phyloP scores from a whole-genome alignment of 495 filamentous ascomycete genomes.

The Talaromyces ruber region DNA sequence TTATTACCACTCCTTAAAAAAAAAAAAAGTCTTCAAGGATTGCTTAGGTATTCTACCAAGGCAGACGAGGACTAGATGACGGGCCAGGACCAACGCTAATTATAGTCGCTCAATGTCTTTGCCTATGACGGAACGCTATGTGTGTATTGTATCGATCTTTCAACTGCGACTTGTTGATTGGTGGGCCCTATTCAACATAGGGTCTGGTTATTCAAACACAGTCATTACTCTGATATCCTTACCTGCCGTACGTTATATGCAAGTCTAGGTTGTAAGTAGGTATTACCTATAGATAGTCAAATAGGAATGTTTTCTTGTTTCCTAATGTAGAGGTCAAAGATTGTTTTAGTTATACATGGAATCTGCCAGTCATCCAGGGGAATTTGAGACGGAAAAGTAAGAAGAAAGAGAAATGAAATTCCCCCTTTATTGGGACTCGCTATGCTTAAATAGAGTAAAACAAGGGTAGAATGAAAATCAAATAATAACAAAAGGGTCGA shows the following conservation, averaged over 20 bases:
- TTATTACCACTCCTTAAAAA: not conserved
- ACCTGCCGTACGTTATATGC: not conserved
- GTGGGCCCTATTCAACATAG: not conserved
- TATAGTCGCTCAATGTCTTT: not conserved
- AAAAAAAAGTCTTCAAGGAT: no score
- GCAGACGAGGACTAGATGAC: not conserved
- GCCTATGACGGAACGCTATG: not conserved
- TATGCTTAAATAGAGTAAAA: constrained; percentile 1
- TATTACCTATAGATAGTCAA: not conserved
- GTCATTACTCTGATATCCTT: not conserved
- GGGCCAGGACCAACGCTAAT: not conserved
- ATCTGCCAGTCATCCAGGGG: not conserved
- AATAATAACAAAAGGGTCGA: not conserved
- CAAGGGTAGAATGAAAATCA: not conserved
- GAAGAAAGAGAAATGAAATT: constrained; percentile 1
- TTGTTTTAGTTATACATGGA: not conserved
- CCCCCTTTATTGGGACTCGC: not conserved
- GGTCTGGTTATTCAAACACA: not conserved
- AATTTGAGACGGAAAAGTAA: not conserved
- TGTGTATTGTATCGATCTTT: not conserved
- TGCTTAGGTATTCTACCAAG: not conserved
- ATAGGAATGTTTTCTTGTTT: not conserved
- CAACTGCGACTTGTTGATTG: not conserved
- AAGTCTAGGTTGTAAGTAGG: not conserved
- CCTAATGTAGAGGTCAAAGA: not conserved